phyloP scores from a whole-genome alignment of 2,329 filamentous ascomycete species.

The Grosmannia penicillata region DNA sequence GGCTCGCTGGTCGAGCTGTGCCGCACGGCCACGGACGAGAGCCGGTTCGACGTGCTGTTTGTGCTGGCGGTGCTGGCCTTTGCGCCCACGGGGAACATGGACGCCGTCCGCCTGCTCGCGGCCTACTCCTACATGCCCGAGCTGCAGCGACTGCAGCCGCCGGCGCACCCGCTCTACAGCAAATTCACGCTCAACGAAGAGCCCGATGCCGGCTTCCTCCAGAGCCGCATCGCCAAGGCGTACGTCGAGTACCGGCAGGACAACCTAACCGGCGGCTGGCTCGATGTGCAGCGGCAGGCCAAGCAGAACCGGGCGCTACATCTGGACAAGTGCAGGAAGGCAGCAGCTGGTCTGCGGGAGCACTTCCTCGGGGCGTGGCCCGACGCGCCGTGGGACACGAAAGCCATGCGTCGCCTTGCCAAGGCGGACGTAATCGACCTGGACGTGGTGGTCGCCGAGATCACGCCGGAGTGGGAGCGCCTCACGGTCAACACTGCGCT shows the following conservation, averaged over 20 bases:
- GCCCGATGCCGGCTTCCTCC: too few species aligned
- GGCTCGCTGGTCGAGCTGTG: slow-evolving; percentile 13
- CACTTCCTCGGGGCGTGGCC: too few species aligned
- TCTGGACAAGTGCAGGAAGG: too few species aligned
- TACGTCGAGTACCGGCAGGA: background rate
- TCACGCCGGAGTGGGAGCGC: slow-evolving; percentile 31
- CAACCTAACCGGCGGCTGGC: too few species aligned
- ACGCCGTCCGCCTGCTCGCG: slow-evolving; percentile 20
- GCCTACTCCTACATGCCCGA: slow-evolving; percentile 26
- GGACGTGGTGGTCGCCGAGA: slow-evolving; percentile 19
- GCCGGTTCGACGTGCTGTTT: slow-evolving; percentile 12
- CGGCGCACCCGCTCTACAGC: background rate
- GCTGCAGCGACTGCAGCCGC: slow-evolving; percentile 22
- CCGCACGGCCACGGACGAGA: background rate
- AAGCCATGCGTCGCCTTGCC: background rate
- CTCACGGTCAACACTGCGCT: slow-evolving; percentile 33
- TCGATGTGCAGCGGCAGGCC: too few species aligned
- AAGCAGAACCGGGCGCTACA: too few species aligned
- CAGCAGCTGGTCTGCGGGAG: too few species aligned
- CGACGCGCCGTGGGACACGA: too few species aligned
- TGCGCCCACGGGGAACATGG: slow-evolving; percentile 12
- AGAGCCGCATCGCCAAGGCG: background rate
- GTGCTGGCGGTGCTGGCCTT: slow-evolving; percentile 14
- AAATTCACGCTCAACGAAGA: slow-evolving; percentile 4
- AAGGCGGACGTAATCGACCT: slow-evolving; percentile 19